Base-by-base conservation (phyloP, 2,329 filamentous ascomycete species). In the Plectosphaerella sp. region DNA sequence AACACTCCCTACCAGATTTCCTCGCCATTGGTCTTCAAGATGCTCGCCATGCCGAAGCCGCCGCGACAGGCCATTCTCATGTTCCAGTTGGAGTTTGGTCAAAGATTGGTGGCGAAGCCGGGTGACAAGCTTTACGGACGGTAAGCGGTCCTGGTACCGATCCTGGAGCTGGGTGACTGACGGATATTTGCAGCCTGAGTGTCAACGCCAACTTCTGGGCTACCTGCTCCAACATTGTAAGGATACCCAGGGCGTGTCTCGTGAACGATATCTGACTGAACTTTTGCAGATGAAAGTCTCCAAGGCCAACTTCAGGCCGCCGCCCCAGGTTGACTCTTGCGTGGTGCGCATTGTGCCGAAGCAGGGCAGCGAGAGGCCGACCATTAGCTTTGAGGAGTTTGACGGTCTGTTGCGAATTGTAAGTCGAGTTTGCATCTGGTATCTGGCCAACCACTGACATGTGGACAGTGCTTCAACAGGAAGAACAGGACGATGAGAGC, bases 41-140 rank as follows among this genome's bases (percentile, higher is more conserved):
- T 97, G 46, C 82, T 97, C 49, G 83, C 89, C 25, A 84, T 93
- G 57, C 84, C 83, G 5, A 91, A 91, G 43, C 87, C 91, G 1
- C 94, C 94, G 0, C 78, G 93, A 35, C 85, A 84, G 54, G 92
- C 88, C 61, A 83, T 97, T 58, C 90, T 97, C 72, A 96, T 96
- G 91, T 94, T 96, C 64, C 93, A 97, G 75, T 85, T 91, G 64
- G 93, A 97, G 72, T 97, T 97, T 64, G 92, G 92, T 16, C 85
- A 96, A 68, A 84, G 93, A 39, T 76, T 97, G 36, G 93, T 95
- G 52, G 94, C 94, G 14, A 86, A 87, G 45, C 90, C 93, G 0
- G 56, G 56, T 9, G 56, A 58, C 50, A 56, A 56, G 50, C 56
- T 58, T 11, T 58, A 58, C 11, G 83, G 83, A 87, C 9, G 86